Evolutionary conservation across 2,329 filamentous ascomycete species (phyloP).

Genomic region (Ceratocystis destructans): DNA sequence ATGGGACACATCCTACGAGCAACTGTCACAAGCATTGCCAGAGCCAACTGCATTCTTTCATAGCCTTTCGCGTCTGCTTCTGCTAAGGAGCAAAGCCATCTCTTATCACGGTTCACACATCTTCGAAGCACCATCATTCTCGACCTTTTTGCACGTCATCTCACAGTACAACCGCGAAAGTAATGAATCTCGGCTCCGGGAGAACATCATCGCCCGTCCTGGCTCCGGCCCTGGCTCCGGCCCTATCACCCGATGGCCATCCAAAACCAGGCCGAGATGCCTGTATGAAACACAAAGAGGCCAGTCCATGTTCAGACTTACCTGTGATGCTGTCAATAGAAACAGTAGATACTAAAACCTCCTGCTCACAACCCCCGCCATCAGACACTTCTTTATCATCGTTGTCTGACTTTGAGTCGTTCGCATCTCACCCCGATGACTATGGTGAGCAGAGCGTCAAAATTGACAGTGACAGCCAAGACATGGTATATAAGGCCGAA

Average conservation of each 20-base stretch:
- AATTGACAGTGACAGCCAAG: neutral
- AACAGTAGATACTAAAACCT: neutral
- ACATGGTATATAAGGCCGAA: neutral
- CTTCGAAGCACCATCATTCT: neutral
- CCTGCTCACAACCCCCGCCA: neutral
- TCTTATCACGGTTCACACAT: neutral
- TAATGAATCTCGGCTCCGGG: conserved; percentile 8
- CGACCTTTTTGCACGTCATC: neutral
- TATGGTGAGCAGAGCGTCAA: neutral
- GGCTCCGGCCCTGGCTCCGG: conserved; percentile 7
- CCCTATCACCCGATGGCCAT: neutral
- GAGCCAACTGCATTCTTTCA: conserved; percentile 2
- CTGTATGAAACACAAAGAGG: neutral
- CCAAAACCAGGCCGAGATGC: neutral
- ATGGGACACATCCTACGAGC: conserved; percentile 5
- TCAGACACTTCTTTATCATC: conserved; percentile 16
- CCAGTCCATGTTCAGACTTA: neutral
- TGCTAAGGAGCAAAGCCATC: neutral
- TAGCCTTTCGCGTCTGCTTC: neutral
- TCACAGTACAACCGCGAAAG: neutral
- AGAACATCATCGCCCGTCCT: neutral
- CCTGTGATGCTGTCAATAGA: conserved; percentile 4
- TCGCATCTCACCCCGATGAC: conserved; percentile 3
- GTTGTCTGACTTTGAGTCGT: conserved; percentile 12
- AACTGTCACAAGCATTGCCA: neutral